Evolutionary conservation across 352 stramenopile species (phyloP).

Genomic region (Phytophthora podocarpi): DNA sequence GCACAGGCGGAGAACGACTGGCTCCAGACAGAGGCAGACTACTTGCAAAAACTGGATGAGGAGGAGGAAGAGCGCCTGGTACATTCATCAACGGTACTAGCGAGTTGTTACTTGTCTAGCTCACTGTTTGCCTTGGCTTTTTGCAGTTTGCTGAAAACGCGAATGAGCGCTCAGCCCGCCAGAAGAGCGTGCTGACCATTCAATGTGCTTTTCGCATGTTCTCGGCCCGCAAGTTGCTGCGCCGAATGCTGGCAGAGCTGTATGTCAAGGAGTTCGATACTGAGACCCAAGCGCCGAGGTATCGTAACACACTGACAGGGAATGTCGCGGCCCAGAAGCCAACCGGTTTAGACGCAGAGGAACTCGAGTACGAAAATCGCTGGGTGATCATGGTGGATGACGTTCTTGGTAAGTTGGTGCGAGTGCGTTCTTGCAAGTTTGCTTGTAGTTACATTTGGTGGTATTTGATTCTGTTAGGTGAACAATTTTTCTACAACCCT

Average conservation of each 20-base stretch:
- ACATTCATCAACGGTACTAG: slow-evolving; percentile 17
- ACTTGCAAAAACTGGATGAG: slow-evolving; percentile 51
- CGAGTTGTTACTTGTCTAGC: not conserved
- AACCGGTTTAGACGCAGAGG: slow-evolving; percentile 52
- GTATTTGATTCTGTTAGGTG: slow-evolving; percentile 34
- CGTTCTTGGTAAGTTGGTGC: slow-evolving; percentile 38
- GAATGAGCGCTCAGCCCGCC: slow-evolving; percentile 33
- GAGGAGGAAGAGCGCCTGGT: slow-evolving; percentile 57
- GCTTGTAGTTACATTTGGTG: slow-evolving; percentile 15
- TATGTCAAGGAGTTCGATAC: slow-evolving; percentile 71
- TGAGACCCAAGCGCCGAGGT: slow-evolving; percentile 40
- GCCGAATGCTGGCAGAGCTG: slow-evolving; percentile 45
- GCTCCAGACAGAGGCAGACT: slow-evolving; percentile 55
- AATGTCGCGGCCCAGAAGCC: slow-evolving; percentile 52
- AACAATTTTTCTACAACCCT: slow-evolving; percentile 77
- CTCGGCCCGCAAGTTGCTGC: slow-evolving; percentile 51
- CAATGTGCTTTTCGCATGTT: slow-evolving; percentile 70
- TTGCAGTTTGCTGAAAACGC: slow-evolving; percentile 50
- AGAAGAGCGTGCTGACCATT: slow-evolving; percentile 52
- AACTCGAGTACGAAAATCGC: slow-evolving; percentile 60
- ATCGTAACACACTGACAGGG: slow-evolving; percentile 58
- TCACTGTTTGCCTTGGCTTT: not conserved
- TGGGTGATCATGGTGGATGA: slow-evolving; percentile 65
- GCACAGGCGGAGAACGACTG: slow-evolving; percentile 52
- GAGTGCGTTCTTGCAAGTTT: not conserved